Conservation (phyloP, 345 rosid species). For the Aegle marmelos region DNA sequence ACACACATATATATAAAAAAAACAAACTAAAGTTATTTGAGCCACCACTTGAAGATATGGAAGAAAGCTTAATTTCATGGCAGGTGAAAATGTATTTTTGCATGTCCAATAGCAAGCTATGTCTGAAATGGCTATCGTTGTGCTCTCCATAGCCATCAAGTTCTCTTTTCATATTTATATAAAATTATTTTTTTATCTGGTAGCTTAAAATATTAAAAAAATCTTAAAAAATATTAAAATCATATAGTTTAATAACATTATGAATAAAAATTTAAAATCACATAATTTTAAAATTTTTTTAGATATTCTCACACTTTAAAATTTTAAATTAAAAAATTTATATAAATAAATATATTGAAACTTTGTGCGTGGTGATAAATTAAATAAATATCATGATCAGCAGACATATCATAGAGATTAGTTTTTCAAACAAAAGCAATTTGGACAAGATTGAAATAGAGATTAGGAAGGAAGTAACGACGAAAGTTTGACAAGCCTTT, state of each 20-base stretch:
- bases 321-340: too few species aligned
- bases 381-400: background rate
- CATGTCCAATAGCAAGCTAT: background rate
- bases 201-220: too few species aligned
- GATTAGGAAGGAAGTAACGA: background rate
- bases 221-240: too few species aligned
- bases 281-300: too few species aligned
- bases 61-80: conserved; percentile 4
- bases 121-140: background rate
- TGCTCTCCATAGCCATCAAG: background rate
- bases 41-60: background rate
- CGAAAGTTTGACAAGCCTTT: background rate
- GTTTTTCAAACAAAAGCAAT: background rate
- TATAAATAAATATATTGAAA: too few species aligned
- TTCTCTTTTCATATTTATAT: background rate
- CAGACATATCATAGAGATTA: background rate
- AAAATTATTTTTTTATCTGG: too few species aligned
- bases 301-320: too few species aligned
- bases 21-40: background rate
- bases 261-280: too few species aligned
- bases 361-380: background rate
- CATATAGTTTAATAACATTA: too few species aligned
- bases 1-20: background rate
- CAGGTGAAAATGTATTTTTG: background rate
- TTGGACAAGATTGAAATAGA: background rate